Percentiles rank a stretch among this genome's conserved stretches.
phyloP scores from a whole-genome alignment of 495 filamentous ascomycete species.

The Chaetomidium leptoderma region DNA sequence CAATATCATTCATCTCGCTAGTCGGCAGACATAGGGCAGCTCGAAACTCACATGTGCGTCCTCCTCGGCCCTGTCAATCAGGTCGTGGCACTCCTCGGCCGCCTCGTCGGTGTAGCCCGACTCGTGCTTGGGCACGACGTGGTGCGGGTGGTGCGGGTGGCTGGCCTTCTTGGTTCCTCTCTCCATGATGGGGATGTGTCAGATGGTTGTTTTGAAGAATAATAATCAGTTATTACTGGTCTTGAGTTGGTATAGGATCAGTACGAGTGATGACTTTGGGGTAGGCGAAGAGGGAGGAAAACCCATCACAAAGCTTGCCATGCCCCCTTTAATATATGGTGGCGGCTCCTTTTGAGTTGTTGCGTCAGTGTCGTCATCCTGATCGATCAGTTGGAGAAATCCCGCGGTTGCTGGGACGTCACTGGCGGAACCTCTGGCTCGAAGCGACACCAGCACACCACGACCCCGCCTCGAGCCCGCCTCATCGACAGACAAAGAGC shows the following conservation, averaged over 20 bases:
- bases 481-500: slow-evolving; percentile 1
- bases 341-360: not conserved
- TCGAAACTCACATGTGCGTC: slow-evolving; percentile 26
- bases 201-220: not conserved
- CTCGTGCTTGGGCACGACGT: slow-evolving; percentile 17
- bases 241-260: not conserved
- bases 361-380: slow-evolving; percentile 17
- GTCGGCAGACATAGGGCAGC: not conserved
- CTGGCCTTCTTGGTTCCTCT: not conserved
- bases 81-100: slow-evolving; percentile 27
- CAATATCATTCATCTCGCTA: not conserved
- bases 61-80: slow-evolving; percentile 32
- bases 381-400: slow-evolving; percentile 2
- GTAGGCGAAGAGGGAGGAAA: not conserved
- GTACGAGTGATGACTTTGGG: not conserved
- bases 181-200: slow-evolving; percentile 7
- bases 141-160: slow-evolving; percentile 18
- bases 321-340: not conserved
- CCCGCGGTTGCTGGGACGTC: slow-evolving; percentile 1
- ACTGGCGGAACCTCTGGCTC: slow-evolving; percentile 1
- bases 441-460: not conserved
- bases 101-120: slow-evolving; percentile 30
- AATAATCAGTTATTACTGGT: not conserved
- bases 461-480: not conserved
- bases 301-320: not conserved